A percentile compares a stretch with the other conserved stretches of the same genome.
phyloP scores from a whole-genome alignment of 768 basidiomycete species.

The Pleurotus djamor region DNA sequence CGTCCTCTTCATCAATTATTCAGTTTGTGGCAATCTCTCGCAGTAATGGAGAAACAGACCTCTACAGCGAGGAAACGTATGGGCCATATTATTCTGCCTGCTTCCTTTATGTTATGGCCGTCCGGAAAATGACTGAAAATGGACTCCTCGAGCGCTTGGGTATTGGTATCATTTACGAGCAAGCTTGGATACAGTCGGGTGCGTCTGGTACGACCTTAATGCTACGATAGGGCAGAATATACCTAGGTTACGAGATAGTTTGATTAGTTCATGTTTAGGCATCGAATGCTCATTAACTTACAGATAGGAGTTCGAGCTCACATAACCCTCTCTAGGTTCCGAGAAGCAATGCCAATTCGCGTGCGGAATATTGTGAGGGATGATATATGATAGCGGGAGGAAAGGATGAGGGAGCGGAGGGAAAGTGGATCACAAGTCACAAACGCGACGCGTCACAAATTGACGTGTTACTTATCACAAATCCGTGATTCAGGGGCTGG shows the following conservation, averaged over 20 bases:
- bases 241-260: neutral
- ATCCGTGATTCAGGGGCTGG: too few relatives aligned
- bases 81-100: neutral
- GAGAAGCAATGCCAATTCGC: too few relatives aligned
- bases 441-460: too few relatives aligned
- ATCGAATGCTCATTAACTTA: neutral
- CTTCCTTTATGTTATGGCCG: conserved; percentile 4
- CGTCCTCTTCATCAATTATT: neutral
- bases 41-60: neutral
- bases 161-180: neutral
- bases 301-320: neutral
- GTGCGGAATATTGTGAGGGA: too few relatives aligned
- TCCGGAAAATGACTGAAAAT: neutral
- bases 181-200: neutral
- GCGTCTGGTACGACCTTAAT: neutral
- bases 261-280: neutral
- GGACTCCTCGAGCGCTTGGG: neutral
- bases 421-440: too few relatives aligned
- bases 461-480: too few relatives aligned
- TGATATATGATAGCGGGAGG: too few relatives aligned
- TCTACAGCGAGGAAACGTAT: neutral
- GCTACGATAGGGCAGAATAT: neutral
- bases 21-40: neutral
- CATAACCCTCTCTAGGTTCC: too few relatives aligned
- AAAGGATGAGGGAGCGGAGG: too few relatives aligned